Evolutionary conservation across 768 basidiomycete species (phyloP), one percentile per base, ranked within the genome.

Genomic region (Mycena filopes): DNA sequence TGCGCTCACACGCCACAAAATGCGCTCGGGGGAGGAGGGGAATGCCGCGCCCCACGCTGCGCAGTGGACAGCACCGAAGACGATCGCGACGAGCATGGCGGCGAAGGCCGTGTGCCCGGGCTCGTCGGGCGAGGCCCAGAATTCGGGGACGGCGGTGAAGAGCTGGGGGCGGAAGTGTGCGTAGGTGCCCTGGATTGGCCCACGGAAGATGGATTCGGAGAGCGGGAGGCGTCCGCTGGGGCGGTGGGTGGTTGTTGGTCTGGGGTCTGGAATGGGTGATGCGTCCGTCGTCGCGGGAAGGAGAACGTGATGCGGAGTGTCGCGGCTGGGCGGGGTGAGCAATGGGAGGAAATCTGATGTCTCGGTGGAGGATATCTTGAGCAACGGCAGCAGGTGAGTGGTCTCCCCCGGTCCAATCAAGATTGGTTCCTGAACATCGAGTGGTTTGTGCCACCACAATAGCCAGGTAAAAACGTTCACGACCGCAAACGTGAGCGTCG

Each of bases 391-490:
- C 15, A 29, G 23, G 4, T 16, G 28, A 15, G 18, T 28, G 5
- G 15, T 28, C 13, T 28, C 47, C 47, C 26, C 45, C 25, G 16
- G 47, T 10, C 2, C 47, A 7, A 49, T 49, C 20, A 33, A 11
- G 48, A 49, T 49, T 2, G 48, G 48, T 11, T 49, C 18, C 20
- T 33, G 48, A 18, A 49, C 48, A 49, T 49, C 48, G 48, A 49
- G 48, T 7, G 48, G 48, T 20, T 49, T 49, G 18, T 49, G 48
- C 48, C 48, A 49, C 48, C 48, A 49, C 29, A 49, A 12, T 8
- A 49, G 1, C 48, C 48, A 49, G 11, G 23, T 20, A 29, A 33
- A 49, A 10, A 49, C 21, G n/a, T 49, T 49, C 15, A 31, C 29
- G 1, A 49, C 20, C 29, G 48, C 48, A 49, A 49, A 49, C 8